Evolutionary conservation across 352 stramenopile species (phyloP).

Genomic region (Aphanomyces invadans): DNA sequence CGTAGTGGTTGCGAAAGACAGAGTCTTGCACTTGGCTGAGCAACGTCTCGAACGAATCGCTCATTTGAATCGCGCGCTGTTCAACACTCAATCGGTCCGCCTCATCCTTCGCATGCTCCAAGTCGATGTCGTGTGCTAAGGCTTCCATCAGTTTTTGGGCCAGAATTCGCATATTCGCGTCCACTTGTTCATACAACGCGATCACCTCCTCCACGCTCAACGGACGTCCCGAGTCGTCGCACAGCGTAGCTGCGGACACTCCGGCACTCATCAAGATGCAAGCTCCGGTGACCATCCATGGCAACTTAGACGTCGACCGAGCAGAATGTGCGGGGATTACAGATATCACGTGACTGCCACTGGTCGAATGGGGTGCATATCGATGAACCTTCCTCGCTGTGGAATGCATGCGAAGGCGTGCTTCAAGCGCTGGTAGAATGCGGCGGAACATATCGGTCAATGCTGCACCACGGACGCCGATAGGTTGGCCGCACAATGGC

Average conservation of each 20-base stretch:
- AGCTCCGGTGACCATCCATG: not conserved
- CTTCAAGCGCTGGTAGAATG: no score
- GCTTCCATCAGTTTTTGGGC: constrained; percentile 15
- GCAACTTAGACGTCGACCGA: not conserved
- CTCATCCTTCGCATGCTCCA: constrained; percentile 9
- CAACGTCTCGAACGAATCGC: constrained; percentile 69
- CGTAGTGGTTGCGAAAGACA: constrained; percentile 78
- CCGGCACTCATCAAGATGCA: not conserved
- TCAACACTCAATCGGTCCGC: constrained; percentile 27
- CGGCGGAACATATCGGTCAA: not conserved
- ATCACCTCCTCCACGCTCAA: constrained; percentile 16
- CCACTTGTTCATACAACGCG: constrained; percentile 18
- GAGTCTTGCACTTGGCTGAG: constrained; percentile 75
- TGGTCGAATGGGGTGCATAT: not conserved
- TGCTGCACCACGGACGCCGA: not conserved
- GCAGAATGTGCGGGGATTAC: no score
- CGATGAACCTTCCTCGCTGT: not conserved
- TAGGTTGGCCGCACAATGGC: no score
- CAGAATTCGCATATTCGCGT: constrained; percentile 22
- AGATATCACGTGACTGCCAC: not conserved
- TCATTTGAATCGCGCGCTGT: constrained; percentile 74
- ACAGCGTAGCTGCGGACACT: not conserved
- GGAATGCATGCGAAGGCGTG: not conserved
- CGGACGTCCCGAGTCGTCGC: not conserved
- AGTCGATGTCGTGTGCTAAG: constrained; percentile 9